Percentiles rank a stretch among this genome's conserved stretches.
These are phyloP conservation scores for Russula emetica DNA, from an alignment of 768 basidiomycete genomes.

Conservation along the genomic window DNA sequence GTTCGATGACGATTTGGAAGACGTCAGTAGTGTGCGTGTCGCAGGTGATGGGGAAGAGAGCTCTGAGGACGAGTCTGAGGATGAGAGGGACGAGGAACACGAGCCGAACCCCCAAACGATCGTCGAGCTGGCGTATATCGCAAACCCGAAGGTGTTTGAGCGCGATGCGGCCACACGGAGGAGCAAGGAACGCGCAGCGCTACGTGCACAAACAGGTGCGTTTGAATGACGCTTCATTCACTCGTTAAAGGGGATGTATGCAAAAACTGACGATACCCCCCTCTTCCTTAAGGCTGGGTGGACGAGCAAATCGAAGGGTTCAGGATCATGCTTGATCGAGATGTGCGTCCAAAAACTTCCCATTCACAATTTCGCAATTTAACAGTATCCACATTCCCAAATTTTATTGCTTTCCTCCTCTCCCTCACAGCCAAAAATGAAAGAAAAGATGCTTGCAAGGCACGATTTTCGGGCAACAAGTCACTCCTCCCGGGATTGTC, in stretches of 20 bases:
- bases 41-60: slow-evolving; percentile 63
- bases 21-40: slow-evolving; percentile 42
- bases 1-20: slow-evolving; percentile 54
- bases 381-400: background rate
- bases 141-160: slow-evolving; percentile 70
- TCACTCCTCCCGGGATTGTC: slow-evolving; percentile 18
- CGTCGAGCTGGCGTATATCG: slow-evolving; percentile 73
- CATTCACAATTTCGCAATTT: background rate
- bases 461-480: slow-evolving; percentile 70
- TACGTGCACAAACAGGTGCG: slow-evolving; percentile 66
- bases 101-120: slow-evolving; percentile 46
- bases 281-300: slow-evolving; percentile 48
- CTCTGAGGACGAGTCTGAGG: slow-evolving; percentile 35
- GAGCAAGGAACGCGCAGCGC: slow-evolving; percentile 58
- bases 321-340: slow-evolving; percentile 83
- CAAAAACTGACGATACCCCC: background rate
- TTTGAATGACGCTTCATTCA: background rate
- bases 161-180: slow-evolving; percentile 69
- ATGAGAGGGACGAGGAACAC: slow-evolving; percentile 27
- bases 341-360: slow-evolving; percentile 50
- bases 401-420: background rate
- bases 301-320: slow-evolving; percentile 93
- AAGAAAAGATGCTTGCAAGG: slow-evolving; percentile 68
- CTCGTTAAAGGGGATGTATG: background rate
- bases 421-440: slow-evolving; percentile 52